These are phyloP conservation scores for Penicillium nordicum DNA, from an alignment of 2,329 filamentous ascomycete genomes.

Conservation along the genomic window DNA sequence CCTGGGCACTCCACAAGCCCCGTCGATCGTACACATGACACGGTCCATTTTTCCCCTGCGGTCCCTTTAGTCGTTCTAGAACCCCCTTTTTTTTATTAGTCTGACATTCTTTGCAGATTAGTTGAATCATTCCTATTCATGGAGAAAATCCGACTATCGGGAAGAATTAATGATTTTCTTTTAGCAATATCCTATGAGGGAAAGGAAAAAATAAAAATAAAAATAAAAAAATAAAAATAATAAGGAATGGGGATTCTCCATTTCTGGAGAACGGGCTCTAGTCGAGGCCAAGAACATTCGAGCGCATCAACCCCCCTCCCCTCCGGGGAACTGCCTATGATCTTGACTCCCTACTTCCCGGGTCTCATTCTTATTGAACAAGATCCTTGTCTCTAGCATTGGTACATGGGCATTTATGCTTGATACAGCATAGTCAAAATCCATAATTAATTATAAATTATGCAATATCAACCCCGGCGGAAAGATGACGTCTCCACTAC, in stretches of 20 bases:
- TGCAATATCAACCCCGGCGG: not conserved
- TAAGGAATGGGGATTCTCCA: not conserved
- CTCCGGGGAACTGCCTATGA: constrained; percentile 2
- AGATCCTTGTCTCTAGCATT: not conserved
- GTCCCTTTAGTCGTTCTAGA: constrained; percentile 21
- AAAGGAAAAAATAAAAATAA: no score
- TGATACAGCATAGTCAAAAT: not conserved
- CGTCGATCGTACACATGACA: constrained; percentile 29
- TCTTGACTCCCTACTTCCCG: constrained; percentile 3
- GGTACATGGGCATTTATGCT: not conserved
- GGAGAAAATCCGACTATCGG: constrained; percentile 17
- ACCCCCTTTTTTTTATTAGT: constrained; percentile 13
- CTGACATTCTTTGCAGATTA: constrained; percentile 11
- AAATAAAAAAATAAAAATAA: not conserved
- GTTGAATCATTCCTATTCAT: constrained; percentile 18
- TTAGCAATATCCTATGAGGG: not conserved
- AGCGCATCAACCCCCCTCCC: constrained; percentile 5
- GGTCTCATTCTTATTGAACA: constrained; percentile 5
- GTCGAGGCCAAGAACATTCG: constrained; percentile 23
- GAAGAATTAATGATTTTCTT: constrained; percentile 13
- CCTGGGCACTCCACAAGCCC: constrained; percentile 9
- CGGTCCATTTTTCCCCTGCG: constrained; percentile 21
- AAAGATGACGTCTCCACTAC: constrained; percentile 16
- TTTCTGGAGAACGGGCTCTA: constrained; percentile 14
- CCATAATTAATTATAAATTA: not conserved